Base-by-base conservation (phyloP, 2,329 filamentous ascomycete genomes). In the Fusarium agapanthi region DNA sequence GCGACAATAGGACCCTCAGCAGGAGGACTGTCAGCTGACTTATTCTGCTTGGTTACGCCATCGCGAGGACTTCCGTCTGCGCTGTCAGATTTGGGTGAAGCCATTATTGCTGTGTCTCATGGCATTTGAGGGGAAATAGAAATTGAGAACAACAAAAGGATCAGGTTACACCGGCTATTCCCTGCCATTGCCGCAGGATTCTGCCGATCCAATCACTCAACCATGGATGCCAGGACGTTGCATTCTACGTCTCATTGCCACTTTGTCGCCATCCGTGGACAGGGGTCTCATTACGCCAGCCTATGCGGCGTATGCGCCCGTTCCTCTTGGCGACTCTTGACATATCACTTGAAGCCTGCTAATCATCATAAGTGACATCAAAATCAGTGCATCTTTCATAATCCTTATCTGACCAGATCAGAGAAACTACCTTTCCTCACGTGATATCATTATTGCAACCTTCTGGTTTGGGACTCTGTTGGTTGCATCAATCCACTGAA, bases 361-460 rank as follows among this genome's bases (percentile, higher is more conserved):
- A 4, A 28, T 47, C 26, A 22, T 22, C 20, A 28, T 30, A 15
- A 15, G 6, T 5, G 9, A 12, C 13, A 14, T 28, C 15, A 18
- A 18, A 2, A 18, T 18, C 30, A 14, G 12, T 18, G 0, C 4
- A 14, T 32, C 3, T 24, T 15, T 24, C 8, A 20, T 11, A 14
- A 8, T 2, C 12, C 3, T 30, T 3, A 22, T 16, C 44, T 22
- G 20, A 4, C 22, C 12, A 20, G 6, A 26, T 34, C 5, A 50
- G 7, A 50, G 16, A 50, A n/a, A 24, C 3, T 5, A 30, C 3
- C 11, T 30, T 11, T 30, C 11, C 11, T 15, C 32, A 22, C 13
- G 4, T 4, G 14, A 7, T 35, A 8, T 8, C 10, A 26, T 20
- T 0, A 22, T 22, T 28, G 18, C 6, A 15, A 56, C n/a, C 38